Evolutionary conservation across 495 filamentous ascomycete species (phyloP).

Genomic region (Zalerion maritima): DNA sequence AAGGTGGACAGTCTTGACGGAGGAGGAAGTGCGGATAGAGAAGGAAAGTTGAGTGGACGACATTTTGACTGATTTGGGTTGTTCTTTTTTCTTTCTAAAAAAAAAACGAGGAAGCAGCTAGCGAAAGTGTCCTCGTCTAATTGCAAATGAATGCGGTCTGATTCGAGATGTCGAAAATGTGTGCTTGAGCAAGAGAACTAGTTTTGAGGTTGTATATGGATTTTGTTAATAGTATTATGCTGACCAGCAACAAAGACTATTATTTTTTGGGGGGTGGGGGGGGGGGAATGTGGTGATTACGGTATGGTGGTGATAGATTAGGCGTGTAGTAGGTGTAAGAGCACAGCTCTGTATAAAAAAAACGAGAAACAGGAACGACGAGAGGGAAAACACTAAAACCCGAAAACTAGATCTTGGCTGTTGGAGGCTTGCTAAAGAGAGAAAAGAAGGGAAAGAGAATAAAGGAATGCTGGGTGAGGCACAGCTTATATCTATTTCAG

Average conservation of each 20-base stretch:
- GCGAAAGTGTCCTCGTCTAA: not conserved
- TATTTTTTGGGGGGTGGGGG: conserved; percentile 12
- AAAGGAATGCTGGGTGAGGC: conserved; percentile 20
- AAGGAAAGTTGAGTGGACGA: conserved; percentile 75
- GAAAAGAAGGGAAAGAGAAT: conserved; percentile 32
- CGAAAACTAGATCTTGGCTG: conserved; percentile 48
- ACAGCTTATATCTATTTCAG: no score
- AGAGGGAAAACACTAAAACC: conserved; percentile 33
- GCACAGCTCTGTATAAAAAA: conserved; percentile 39
- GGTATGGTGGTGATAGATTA: conserved; percentile 17
- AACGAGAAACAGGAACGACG: conserved; percentile 34
- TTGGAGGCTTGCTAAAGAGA: conserved; percentile 67
- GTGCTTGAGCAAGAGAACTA: conserved; percentile 45
- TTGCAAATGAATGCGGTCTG: conserved; percentile 6
- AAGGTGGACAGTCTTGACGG: conserved; percentile 95
- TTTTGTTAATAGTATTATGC: conserved; percentile 19
- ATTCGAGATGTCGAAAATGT: conserved; percentile 18
- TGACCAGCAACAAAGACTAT: conserved; percentile 34
- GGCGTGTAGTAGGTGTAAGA: conserved; percentile 24
- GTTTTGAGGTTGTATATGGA: conserved; percentile 20
- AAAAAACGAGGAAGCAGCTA: conserved; percentile 10
- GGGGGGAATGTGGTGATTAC: no score
- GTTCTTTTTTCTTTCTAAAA: conserved; percentile 25
- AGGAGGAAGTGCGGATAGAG: conserved; percentile 84
- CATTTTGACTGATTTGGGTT: conserved; percentile 46